Percentiles rank a stretch among this genome's conserved stretches.
These are phyloP conservation scores for Acanthamoeba healyi DNA, from an alignment of 208 protist genomes.

Conservation along the genomic window DNA sequence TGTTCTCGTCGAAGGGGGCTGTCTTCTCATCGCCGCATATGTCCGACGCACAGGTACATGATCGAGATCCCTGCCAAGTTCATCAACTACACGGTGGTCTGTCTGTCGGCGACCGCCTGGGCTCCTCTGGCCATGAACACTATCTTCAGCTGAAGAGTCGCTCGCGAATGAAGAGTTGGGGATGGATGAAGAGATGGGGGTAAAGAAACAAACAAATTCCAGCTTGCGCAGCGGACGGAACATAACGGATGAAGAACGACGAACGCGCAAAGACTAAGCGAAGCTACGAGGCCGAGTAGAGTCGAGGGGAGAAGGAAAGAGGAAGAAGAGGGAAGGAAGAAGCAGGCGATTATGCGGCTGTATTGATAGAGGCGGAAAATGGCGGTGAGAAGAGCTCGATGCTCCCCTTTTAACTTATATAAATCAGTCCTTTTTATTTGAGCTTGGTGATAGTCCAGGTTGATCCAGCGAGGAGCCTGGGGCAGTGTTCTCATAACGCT, in stretches of 20 bases:
- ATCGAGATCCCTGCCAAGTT: slow-evolving; percentile 16
- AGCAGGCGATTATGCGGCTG: background rate
- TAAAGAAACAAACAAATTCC: background rate
- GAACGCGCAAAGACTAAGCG: no score
- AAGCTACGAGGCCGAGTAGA: background rate
- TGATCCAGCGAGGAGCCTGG: no score
- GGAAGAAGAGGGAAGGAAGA: background rate
- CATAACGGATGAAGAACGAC: background rate
- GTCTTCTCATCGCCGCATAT: no score
- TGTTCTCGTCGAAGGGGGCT: no score
- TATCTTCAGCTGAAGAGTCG: slow-evolving; percentile 21
- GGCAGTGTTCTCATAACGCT: no score
- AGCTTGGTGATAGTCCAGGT: background rate
- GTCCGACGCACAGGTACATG: background rate
- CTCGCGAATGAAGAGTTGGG: no score
- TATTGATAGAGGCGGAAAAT: background rate
- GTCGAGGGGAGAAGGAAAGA: background rate
- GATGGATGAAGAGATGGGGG: background rate
- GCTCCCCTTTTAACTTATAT: background rate
- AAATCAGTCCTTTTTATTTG: background rate
- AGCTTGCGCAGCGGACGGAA: background rate
- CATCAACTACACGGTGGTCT: slow-evolving; percentile 36
- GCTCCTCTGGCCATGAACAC: background rate
- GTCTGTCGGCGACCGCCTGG: slow-evolving; percentile 21
- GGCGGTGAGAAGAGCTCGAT: background rate